Conservation (phyloP, 23 red algal genomes). For the Gracilariopsis chorda region DNA sequence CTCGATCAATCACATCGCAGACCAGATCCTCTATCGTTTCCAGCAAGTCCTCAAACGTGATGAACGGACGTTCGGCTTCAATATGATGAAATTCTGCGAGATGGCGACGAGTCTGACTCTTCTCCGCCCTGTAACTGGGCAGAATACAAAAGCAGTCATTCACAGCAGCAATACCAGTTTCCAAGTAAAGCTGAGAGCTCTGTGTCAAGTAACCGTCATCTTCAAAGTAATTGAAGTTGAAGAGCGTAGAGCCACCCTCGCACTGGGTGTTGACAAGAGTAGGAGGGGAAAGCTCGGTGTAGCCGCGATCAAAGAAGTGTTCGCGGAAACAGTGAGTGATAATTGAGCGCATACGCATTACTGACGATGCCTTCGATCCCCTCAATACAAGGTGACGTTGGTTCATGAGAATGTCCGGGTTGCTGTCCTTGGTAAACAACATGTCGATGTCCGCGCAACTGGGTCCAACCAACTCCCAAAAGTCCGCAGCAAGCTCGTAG, state of each 20-base stretch:
- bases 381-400: slow-evolving; percentile 95
- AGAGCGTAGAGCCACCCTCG: slow-evolving; percentile 95
- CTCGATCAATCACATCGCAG: slow-evolving; percentile 82
- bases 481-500: slow-evolving; percentile 88
- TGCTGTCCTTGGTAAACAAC: slow-evolving; percentile 86
- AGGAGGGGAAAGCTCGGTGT: slow-evolving; percentile 89
- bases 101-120: slow-evolving; percentile 87
- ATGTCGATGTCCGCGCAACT: slow-evolving; percentile 88
- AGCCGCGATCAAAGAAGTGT: slow-evolving; percentile 89
- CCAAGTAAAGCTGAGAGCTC: slow-evolving; percentile 92
- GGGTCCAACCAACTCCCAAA: slow-evolving; percentile 89
- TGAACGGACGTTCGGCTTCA: slow-evolving; percentile 95
- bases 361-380: slow-evolving; percentile 69
- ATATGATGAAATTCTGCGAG: slow-evolving; percentile 99
- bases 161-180: slow-evolving; percentile 94
- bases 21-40: slow-evolving; percentile 91
- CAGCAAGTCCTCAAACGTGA: slow-evolving; percentile 88
- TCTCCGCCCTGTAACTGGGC: slow-evolving; percentile 92
- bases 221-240: slow-evolving; percentile 96
- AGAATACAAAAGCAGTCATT: slow-evolving; percentile 97
- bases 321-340: slow-evolving; percentile 97
- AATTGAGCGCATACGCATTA: slow-evolving; percentile 82
- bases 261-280: slow-evolving; percentile 97
- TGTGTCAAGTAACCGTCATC: slow-evolving; percentile 87
- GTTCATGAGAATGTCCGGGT: slow-evolving; percentile 91